Percentiles rank a stretch among this genome's conserved stretches.
Conservation (phyloP, 2,329 filamentous ascomycete genomes). For the Aspergillus viridinutans region DNA sequence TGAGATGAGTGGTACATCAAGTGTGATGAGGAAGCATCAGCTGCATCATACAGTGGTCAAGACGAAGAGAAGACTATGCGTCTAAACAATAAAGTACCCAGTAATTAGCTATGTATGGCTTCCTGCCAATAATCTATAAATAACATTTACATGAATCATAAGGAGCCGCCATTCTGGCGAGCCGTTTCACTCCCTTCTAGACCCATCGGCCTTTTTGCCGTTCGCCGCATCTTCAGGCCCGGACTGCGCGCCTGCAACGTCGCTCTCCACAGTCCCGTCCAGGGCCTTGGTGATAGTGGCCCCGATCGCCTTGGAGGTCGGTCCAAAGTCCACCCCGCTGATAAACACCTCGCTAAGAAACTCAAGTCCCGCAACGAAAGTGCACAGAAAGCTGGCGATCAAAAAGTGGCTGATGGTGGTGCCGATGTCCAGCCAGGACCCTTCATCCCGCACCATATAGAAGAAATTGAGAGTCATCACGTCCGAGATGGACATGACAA, state of each 20-base stretch:
- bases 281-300: conserved; percentile 17
- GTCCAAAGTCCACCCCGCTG: conserved; percentile 63
- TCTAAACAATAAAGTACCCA: neutral
- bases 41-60: neutral
- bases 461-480: conserved; percentile 94
- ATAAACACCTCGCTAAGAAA: conserved; percentile 80
- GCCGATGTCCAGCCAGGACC: conserved; percentile 95
- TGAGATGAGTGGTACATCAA: neutral
- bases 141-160: neutral
- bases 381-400: conserved; percentile 82
- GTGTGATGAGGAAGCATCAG: neutral
- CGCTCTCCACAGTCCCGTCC: conserved; percentile 17
- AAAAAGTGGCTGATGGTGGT: conserved; percentile 94
- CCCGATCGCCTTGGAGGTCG: conserved; percentile 10
- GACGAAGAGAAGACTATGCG: neutral
- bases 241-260: neutral
- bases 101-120: neutral
- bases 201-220: neutral
- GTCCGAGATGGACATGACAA: conserved; percentile 87
- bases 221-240: conserved; percentile 7
- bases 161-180: neutral
- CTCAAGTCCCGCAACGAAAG: conserved; percentile 87
- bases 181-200: neutral
- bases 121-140: neutral
- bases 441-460: conserved; percentile 94